Base-by-base conservation (phyloP, 164 flowering plant genomes). In the Malania oleifera region DNA sequence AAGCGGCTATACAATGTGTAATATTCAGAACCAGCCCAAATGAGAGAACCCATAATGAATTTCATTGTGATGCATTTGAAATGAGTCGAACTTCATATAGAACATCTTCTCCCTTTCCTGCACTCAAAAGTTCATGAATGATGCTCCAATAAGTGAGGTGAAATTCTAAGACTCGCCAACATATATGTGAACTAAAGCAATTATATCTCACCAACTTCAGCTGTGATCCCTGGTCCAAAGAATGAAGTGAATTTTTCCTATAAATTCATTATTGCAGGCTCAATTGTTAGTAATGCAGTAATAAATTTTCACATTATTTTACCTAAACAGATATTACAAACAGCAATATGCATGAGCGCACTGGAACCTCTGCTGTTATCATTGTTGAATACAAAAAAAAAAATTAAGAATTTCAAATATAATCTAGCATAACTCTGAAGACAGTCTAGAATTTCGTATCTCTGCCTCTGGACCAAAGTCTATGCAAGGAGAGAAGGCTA, bases 171-270 rank as follows among this genome's bases (percentile, higher is more conserved):
- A n/a, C 5, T 39, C 4, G 15, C 43, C 43, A 39, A 13, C 43
- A 39, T 10, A 4, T 39, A 3, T 9, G 13, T 10, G 13, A 39
- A 10, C 10, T 39, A 39, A 45, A 37, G 29, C 1, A 13, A n/a
- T 37, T 18, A 44, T 35, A 59, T 73, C 90, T 84, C 63, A 93
- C 97, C 90, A 25, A 89, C 65, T 80, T 87, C 92, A 40, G 97
- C 96, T 38, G 82, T 74, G 62, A 89, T 83, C 45, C 93, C 95
- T 19, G 98, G 97, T 62, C 97, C 98, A 69, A 93, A 89, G 81
- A 93, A 93, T 39, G 98, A 87, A 51, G 96, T 54, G 66, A 93
- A 86, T 67, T 93, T 93, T 41, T 85, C 97, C 98, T 93, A 46
- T 13, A 60, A 62, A 40, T 6, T 8, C 26, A 46, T 22, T 22